A percentile compares a stretch with the other conserved stretches of the same genome.
Conservation (phyloP, 805 yeast species). For the Nakazawaea ambrosiae region DNA sequence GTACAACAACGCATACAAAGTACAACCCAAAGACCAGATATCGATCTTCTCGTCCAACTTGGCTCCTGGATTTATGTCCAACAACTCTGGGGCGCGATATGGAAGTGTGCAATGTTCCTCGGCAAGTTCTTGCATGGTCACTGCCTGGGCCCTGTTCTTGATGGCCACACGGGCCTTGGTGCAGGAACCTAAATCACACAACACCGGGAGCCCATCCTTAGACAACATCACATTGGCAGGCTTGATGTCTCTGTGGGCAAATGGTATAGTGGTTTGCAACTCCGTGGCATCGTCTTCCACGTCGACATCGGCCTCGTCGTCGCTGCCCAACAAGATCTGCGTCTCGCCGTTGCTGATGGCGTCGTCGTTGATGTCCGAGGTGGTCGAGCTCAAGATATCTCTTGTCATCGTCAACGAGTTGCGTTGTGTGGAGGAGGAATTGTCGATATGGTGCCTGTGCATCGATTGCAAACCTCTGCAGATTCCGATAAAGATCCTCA, state of each 20-base stretch:
- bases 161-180: slow-evolving; percentile 50
- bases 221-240: slow-evolving; percentile 86
- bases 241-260: slow-evolving; percentile 81
- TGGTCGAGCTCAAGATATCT: slow-evolving; percentile 9
- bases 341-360: slow-evolving; percentile 11
- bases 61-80: slow-evolving; percentile 67
- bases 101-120: slow-evolving; percentile 82
- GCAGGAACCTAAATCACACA: slow-evolving; percentile 83
- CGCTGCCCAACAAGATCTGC: slow-evolving; percentile 14
- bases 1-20: slow-evolving; percentile 70
- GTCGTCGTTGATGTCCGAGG: slow-evolving; percentile 5
- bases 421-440: slow-evolving; percentile 12
- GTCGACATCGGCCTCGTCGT: slow-evolving; percentile 26
- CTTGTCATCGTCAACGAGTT: slow-evolving; percentile 10
- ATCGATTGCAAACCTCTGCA: slow-evolving; percentile 69
- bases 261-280: slow-evolving; percentile 52
- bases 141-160: slow-evolving; percentile 59
- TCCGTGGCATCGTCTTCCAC: slow-evolving; percentile 36
- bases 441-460: slow-evolving; percentile 49
- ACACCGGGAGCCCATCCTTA: slow-evolving; percentile 66
- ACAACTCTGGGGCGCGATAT: slow-evolving; percentile 84
- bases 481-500: slow-evolving; percentile 57
- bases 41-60: slow-evolving; percentile 69
- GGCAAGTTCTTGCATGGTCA: slow-evolving; percentile 71
- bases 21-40: slow-evolving; percentile 89